Conservation (phyloP, 768 basidiomycete genomes). For the Pisolithus albus region DNA sequence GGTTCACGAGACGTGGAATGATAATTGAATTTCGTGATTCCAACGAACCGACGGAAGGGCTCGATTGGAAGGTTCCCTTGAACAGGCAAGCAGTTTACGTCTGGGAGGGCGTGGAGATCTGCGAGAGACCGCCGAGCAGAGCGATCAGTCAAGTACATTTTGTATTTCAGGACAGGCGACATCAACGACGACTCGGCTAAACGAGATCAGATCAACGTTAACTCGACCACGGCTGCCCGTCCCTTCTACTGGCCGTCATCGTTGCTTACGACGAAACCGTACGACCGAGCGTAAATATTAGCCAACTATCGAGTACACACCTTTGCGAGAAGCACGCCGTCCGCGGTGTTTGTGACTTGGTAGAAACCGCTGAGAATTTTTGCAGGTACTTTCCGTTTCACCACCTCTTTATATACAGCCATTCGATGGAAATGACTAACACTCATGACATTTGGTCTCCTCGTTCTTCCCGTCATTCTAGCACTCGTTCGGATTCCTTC, state of each 20-base stretch:
- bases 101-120: slow-evolving; percentile 9
- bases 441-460: slow-evolving; percentile 4
- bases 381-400: slow-evolving; percentile 3
- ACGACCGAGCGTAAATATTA: not conserved
- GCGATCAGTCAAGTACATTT: not conserved
- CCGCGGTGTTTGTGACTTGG: slow-evolving; percentile 6
- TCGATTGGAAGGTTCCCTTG: slow-evolving; percentile 1
- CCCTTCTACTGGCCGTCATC: not conserved
- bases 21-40: not conserved
- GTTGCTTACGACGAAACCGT: not conserved
- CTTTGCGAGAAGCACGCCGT: not conserved
- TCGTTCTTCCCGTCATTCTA: slow-evolving; percentile 7
- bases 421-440: slow-evolving; percentile 5
- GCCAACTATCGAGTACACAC: not conserved
- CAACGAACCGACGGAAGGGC: not conserved
- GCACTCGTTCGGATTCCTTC: slow-evolving; percentile 3
- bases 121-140: not conserved
- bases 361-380: slow-evolving; percentile 8
- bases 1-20: not conserved
- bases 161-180: not conserved
- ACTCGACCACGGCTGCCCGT: slow-evolving; percentile 5
- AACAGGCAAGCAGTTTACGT: slow-evolving; percentile 7
- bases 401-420: slow-evolving; percentile 4
- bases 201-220: slow-evolving; percentile 6
- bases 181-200: slow-evolving; percentile 2